Conservation (phyloP, 2,329 filamentous ascomycete genomes). For the Tetracladium maxilliforme region DNA sequence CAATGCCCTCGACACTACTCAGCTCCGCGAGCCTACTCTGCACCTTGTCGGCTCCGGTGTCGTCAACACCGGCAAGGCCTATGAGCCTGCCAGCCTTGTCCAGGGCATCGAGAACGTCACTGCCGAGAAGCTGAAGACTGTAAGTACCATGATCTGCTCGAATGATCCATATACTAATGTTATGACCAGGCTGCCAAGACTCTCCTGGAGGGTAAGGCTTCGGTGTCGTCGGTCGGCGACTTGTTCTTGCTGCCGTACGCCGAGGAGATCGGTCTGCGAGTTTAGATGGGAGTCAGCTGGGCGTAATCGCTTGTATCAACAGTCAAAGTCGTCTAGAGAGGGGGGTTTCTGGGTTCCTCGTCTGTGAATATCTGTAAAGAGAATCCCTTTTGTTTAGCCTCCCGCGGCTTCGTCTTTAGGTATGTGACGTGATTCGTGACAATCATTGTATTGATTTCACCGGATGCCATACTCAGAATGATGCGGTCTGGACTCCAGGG, state of each 20-base stretch:
- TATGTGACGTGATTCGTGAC: too few species aligned
- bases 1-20: slow-evolving; percentile 67
- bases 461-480: too few species aligned
- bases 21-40: slow-evolving; percentile 64
- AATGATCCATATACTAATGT: slow-evolving; percentile 12
- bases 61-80: slow-evolving; percentile 66
- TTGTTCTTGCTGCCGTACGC: slow-evolving; percentile 83
- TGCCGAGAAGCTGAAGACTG: slow-evolving; percentile 70
- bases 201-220: slow-evolving; percentile 76
- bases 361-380: too few species aligned
- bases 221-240: slow-evolving; percentile 82
- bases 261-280: slow-evolving; percentile 83
- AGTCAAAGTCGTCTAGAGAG: too few species aligned
- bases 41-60: slow-evolving; percentile 76
- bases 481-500: too few species aligned
- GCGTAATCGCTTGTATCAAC: slow-evolving; percentile 15
- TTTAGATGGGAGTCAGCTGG: slow-evolving; percentile 45
- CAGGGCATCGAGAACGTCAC: slow-evolving; percentile 71
- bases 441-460: too few species aligned
- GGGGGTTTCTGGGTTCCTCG: too few species aligned
- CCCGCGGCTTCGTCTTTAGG: too few species aligned
- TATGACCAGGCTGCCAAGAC: slow-evolving; percentile 63
- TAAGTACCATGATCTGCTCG: slow-evolving; percentile 30
- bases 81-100: slow-evolving; percentile 68
- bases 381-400: too few species aligned